These are phyloP conservation scores for Orbilia quercus DNA, from an alignment of 2,329 filamentous ascomycete genomes.

Conservation along the genomic window DNA sequence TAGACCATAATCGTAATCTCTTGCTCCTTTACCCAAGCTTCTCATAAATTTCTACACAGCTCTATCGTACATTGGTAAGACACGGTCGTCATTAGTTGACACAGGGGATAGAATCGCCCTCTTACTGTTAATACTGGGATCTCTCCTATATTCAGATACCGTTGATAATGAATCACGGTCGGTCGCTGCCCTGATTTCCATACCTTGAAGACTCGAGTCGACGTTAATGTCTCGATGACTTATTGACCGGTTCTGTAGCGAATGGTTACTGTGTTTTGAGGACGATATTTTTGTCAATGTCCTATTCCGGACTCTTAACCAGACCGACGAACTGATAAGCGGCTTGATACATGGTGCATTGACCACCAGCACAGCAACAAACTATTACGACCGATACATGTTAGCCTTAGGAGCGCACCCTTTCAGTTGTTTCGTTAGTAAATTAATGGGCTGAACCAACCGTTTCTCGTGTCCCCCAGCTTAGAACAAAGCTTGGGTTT, in stretches of 20 bases:
- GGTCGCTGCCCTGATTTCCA: constrained; percentile 10
- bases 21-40: neutral
- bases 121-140: constrained; percentile 53
- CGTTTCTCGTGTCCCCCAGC: constrained; percentile 52
- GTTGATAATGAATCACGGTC: constrained; percentile 35
- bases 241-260: constrained; percentile 16
- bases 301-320: constrained; percentile 40
- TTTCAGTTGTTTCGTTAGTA: neutral
- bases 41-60: constrained; percentile 1
- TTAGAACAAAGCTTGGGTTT: constrained; percentile 54
- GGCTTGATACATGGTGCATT: constrained; percentile 55
- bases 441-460: constrained; percentile 3
- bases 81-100: constrained; percentile 26
- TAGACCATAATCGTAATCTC: neutral
- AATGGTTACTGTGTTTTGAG: constrained; percentile 48
- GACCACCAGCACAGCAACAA: constrained; percentile 49
- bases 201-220: constrained; percentile 9
- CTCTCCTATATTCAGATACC: constrained; percentile 45
- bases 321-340: constrained; percentile 52
- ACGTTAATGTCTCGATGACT: neutral
- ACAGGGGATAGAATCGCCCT: constrained; percentile 45
- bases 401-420: too few relatives aligned
- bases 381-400: too few relatives aligned
- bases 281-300: constrained; percentile 34
- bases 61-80: constrained; percentile 34